phyloP scores from a whole-genome alignment of 371 early-diverging fungal genomes.

The Syncephalastrum racemosum region DNA sequence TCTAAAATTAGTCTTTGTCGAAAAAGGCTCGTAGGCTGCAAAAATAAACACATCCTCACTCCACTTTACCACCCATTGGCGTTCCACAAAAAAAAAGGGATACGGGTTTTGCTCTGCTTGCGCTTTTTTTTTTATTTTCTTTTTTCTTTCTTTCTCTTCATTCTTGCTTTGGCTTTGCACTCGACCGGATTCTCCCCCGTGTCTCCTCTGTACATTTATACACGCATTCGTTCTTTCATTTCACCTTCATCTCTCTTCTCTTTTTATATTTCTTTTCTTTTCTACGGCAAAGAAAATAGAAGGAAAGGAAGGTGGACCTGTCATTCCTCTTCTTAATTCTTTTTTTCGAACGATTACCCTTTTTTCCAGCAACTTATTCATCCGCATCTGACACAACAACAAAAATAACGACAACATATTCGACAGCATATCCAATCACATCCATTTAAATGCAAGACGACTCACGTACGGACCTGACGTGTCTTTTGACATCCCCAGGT shows the following conservation, averaged over 20 bases:
- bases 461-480: constrained; percentile 46
- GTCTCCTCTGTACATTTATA: background rate
- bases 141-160: constrained; percentile 5
- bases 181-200: background rate
- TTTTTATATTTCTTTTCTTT: too few relatives aligned
- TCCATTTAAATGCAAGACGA: constrained; percentile 45
- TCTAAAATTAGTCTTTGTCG: too few relatives aligned
- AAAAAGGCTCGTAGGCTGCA: too few relatives aligned
- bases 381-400: background rate
- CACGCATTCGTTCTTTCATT: too few relatives aligned
- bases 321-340: too few relatives aligned
- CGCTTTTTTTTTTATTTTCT: constrained; percentile 4
- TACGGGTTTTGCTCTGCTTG: constrained; percentile 5
- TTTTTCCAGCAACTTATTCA: background rate
- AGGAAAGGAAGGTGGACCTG: too few relatives aligned
- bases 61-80: constrained; percentile 9
- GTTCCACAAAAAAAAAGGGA: constrained; percentile 5
- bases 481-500: constrained; percentile 28
- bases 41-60: background rate
- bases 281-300: too few relatives aligned
- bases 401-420: too few relatives aligned
- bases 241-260: too few relatives aligned
- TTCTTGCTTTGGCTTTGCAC: constrained; percentile 6
- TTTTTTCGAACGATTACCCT: too few relatives aligned
- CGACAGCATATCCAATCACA: background rate